Evolutionary conservation across 2,329 filamentous ascomycete genomes (phyloP).

Genomic region (Coniochaeta pulveracea): DNA sequence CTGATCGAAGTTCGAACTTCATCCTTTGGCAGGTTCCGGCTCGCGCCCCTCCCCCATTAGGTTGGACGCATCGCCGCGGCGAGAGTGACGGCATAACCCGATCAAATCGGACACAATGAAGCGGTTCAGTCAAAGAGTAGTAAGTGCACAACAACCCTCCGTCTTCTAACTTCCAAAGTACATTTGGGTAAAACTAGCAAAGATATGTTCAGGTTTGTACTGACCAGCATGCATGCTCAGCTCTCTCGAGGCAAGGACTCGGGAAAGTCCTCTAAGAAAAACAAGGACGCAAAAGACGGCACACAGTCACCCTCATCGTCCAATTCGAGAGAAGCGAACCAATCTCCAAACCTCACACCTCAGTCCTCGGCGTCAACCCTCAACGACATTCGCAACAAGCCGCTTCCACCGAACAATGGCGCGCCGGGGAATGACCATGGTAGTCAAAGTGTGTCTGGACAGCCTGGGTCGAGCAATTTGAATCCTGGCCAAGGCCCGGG

Average conservation of each 20-base stretch:
- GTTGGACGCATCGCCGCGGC: constrained; percentile 16
- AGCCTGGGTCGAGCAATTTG: constrained; percentile 25
- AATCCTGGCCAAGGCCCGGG: constrained; percentile 21
- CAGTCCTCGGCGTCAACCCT: constrained; percentile 83
- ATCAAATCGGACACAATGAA: no score
- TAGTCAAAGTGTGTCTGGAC: constrained; percentile 17
- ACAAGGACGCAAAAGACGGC: constrained; percentile 62
- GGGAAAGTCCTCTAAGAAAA: constrained; percentile 73
- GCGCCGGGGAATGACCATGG: constrained; percentile 30
- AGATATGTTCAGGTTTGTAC: constrained; percentile 13
- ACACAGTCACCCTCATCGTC: constrained; percentile 65
- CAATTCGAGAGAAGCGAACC: constrained; percentile 39
- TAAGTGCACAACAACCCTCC: constrained; percentile 40
- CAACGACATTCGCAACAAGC: constrained; percentile 77
- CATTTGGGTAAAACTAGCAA: background rate
- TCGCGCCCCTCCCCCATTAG: background rate
- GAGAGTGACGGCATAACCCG: no score
- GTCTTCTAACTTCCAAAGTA: constrained; percentile 6
- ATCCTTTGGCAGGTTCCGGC: background rate
- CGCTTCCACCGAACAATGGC: constrained; percentile 47
- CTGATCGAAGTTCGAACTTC: background rate
- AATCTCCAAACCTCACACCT: constrained; percentile 61
- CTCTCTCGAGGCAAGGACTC: constrained; percentile 83
- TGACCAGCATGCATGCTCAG: constrained; percentile 52
- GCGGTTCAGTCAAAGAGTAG: constrained; percentile 93